A percentile compares a stretch with the other conserved stretches of the same genome.
Evolutionary conservation across 768 basidiomycete genomes (phyloP).

Genomic region (Naganishia vaughanmartiniae): DNA sequence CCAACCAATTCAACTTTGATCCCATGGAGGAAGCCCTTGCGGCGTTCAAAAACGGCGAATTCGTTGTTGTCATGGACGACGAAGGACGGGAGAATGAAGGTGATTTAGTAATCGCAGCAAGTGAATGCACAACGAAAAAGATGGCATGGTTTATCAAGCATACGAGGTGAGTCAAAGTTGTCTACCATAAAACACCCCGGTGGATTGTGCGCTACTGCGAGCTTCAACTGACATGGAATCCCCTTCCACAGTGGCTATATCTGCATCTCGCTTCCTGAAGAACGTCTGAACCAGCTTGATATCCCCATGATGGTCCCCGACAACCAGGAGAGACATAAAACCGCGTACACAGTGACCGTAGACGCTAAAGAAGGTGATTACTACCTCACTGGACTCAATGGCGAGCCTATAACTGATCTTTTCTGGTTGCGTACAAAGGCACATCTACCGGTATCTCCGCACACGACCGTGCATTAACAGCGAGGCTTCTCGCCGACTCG

Average conservation of each 20-base stretch:
- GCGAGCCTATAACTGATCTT: too few relatives aligned
- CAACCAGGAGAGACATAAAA: constrained; percentile 85
- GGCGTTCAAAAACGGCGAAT: constrained; percentile 76
- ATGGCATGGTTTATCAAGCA: constrained; percentile 99
- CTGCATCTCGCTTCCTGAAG: constrained; percentile 76
- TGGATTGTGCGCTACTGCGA: not conserved
- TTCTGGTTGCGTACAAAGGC: constrained; percentile 55
- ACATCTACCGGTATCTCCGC: constrained; percentile 97
- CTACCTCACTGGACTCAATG: not conserved
- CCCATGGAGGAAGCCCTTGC: constrained; percentile 72
- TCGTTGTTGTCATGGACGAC: constrained; percentile 97
- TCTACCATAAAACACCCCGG: not conserved
- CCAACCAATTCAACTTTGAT: constrained; percentile 61
- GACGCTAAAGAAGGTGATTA: constrained; percentile 81
- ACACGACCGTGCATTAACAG: constrained; percentile 86
- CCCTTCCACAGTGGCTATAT: constrained; percentile 73
- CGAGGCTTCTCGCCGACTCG: constrained; percentile 68
- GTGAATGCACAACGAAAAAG: constrained; percentile 81
- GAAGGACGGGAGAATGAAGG: constrained; percentile 95
- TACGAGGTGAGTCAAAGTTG: constrained; percentile 65
- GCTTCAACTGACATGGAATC: not conserved
- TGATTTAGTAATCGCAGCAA: constrained; percentile 85
- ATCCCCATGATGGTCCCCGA: constrained; percentile 91
- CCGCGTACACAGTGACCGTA: constrained; percentile 92
- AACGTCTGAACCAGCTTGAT: constrained; percentile 70